Evolutionary conservation across 148 eudicot species (phyloP), one percentile per base, ranked within the genome.

Genomic region (Rhododendron simsii): DNA sequence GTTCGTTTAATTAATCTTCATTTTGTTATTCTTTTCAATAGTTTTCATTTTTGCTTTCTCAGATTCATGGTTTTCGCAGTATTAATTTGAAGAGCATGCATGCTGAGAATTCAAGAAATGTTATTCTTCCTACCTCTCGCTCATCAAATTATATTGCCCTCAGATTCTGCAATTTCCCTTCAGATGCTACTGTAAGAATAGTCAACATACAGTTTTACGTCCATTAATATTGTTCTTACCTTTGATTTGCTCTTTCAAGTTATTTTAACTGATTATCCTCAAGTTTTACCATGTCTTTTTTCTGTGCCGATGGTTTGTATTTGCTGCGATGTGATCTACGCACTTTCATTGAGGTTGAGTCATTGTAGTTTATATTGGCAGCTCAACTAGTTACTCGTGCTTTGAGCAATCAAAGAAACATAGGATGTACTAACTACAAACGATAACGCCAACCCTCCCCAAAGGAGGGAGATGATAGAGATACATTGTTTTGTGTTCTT

Each of bases 1-100:
- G 14, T 78, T 85, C 28, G 71, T 50, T 16, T 39, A 55, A 55
- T 87, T 28, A 44, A 48, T 78, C 35, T 61, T 84, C 79, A 50
- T 84, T 41, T 51, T 28, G 74, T 23, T 84, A 63, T 57, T 75
- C 75, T 57, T 26, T 50, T n/a, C n/a, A n/a, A n/a, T n/a, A n/a
- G n/a, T n/a, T n/a, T n/a, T 69, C 79, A 78, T 69, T 84, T 90
- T 89, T 88, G 89, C 84, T 86, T 86, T 94, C 99, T 92, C 92
- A 93, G 93, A 93, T 90, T 94, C 91, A 83, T 94, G 92, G 78
- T 93, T 94, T 93, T 97, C 92, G 90, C 99, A 97, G 99, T 93
- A 92, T 97, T 90, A 89, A 97, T 91, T 92, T 97, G 93, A 94
- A 93, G 96, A 91, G 96, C 89, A 88, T 97, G 94, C 99, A 97